Base-by-base conservation (phyloP, 1,284 basidiomycete species). In the Sanghuangporus baumii region DNA sequence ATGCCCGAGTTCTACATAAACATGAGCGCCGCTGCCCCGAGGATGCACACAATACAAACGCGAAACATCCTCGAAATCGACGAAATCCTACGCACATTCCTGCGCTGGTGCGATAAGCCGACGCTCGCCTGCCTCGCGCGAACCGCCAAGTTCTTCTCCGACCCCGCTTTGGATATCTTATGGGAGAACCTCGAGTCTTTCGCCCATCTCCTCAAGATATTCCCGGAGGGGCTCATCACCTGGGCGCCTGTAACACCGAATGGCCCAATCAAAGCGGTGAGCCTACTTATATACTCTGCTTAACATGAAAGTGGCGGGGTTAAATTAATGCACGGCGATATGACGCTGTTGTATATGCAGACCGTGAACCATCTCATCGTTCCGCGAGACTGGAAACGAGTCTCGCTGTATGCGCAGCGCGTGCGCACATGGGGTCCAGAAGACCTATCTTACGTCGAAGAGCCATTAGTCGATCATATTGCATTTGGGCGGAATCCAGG, bases 341-440 rank as follows among this genome's bases (percentile, higher is more conserved):
- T 23, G 7, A 20, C 8, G 14, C 8, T 51, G 48, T 26, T n/a
- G 2, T 16, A 51, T 34, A 31, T 18, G 26, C 23, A 65, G 64
- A 57, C 43, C 18, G 61, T 65, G 18, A 62, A 62, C 37, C 57
- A 61, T 23, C 60, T 65, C 36, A 65, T 65, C 14, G 58, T 65
- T 31, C 64, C 64, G 16, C 48, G 64, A 38, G 57, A 65, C 34
- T 65, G 64, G 64, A 65, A 58, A 34, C 56, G 64, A n/a, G 59
- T 65, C 51, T n/a, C 40, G 37, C 11, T 26, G 12, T 65, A 65
- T 48, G 61, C 64, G 6, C 60, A 20, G 6, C 60, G 64, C 9
- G 61, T 65, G 16, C 61, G 60, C 8, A 59, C 31, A 11, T 65
- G 64, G 64, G 41, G 38, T 6, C 51, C 55, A 36, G 64, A 65